Evolutionary conservation across 2,329 filamentous ascomycete genomes (phyloP).

Genomic region (Diplocarpon rosae): DNA sequence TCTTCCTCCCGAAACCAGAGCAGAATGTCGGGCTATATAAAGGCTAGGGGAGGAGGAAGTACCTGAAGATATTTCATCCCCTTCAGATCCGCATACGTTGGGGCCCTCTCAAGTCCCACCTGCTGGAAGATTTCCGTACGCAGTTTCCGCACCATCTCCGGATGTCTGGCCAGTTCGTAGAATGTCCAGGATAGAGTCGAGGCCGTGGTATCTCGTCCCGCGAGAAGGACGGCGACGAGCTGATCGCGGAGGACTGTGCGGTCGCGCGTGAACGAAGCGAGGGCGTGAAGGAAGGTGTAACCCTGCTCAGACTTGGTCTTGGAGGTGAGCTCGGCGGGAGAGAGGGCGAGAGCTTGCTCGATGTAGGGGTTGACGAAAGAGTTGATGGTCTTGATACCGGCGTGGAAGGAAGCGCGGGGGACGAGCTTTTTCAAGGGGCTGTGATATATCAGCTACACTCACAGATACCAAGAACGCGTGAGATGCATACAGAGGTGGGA

Average conservation of each 20-base stretch:
- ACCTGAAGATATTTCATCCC: constrained; percentile 68
- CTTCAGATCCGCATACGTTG: constrained; percentile 74
- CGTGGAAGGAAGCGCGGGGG: constrained; percentile 53
- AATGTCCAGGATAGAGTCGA: constrained; percentile 69
- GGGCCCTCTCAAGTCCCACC: constrained; percentile 51
- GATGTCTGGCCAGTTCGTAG: constrained; percentile 69
- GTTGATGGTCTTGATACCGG: constrained; percentile 58
- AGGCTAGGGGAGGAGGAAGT: background rate
- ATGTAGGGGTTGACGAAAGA: constrained; percentile 70
- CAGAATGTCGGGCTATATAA: background rate
- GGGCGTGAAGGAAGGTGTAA: constrained; percentile 79
- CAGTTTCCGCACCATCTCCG: constrained; percentile 54
- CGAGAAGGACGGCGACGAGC: constrained; percentile 69
- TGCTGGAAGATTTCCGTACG: constrained; percentile 58
- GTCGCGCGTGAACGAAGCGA: constrained; percentile 69
- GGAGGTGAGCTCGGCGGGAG: constrained; percentile 58
- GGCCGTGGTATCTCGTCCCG: constrained; percentile 81
- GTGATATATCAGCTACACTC: background rate
- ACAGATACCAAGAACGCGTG: background rate
- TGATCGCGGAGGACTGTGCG: constrained; percentile 69
- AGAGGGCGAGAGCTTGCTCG: constrained; percentile 57
- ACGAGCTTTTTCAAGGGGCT: constrained; percentile 51
- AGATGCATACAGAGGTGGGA: background rate
- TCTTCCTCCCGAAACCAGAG: background rate
- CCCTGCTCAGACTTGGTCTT: constrained; percentile 60